Percentiles rank a stretch among this genome's conserved stretches.
Evolutionary conservation across 2,329 filamentous ascomycete genomes (phyloP).

Genomic region (Arthrocladium fulminans): DNA sequence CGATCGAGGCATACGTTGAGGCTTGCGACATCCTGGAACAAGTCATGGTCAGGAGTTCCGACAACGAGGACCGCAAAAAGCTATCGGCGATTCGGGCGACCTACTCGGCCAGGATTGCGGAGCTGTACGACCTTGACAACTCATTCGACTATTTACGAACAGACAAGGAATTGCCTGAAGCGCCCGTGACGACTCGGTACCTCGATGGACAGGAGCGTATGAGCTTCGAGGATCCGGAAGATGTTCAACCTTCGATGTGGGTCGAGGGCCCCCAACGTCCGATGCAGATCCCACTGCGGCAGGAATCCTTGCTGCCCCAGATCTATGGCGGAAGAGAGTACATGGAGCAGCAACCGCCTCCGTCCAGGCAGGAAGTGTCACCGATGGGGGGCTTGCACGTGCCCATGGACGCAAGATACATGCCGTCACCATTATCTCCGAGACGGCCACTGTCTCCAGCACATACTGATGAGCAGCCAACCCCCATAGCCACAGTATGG

Average conservation of each 20-base stretch:
- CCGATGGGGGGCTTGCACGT: slow-evolving; percentile 22
- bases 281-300: slow-evolving; percentile 21
- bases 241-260: slow-evolving; percentile 23
- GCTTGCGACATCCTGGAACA: slow-evolving; percentile 81
- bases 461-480: neutral
- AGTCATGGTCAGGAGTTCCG: slow-evolving; percentile 75
- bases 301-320: slow-evolving; percentile 21
- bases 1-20: slow-evolving; percentile 81
- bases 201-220: slow-evolving; percentile 3
- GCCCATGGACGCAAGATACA: slow-evolving; percentile 48
- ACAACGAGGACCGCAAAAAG: slow-evolving; percentile 79
- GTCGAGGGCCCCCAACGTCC: neutral
- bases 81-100: slow-evolving; percentile 86
- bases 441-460: slow-evolving; percentile 47
- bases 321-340: slow-evolving; percentile 19
- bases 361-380: slow-evolving; percentile 17
- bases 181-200: slow-evolving; percentile 52
- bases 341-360: slow-evolving; percentile 14
- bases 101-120: slow-evolving; percentile 81
- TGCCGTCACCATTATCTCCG: slow-evolving; percentile 64
- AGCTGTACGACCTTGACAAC: slow-evolving; percentile 63
- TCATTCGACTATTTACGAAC: slow-evolving; percentile 35
- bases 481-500: neutral
- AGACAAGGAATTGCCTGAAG: slow-evolving; percentile 68
- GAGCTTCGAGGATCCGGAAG: slow-evolving; percentile 1